Base-by-base conservation (phyloP, 331 rosid species). In the Telfairia occidentalis region DNA sequence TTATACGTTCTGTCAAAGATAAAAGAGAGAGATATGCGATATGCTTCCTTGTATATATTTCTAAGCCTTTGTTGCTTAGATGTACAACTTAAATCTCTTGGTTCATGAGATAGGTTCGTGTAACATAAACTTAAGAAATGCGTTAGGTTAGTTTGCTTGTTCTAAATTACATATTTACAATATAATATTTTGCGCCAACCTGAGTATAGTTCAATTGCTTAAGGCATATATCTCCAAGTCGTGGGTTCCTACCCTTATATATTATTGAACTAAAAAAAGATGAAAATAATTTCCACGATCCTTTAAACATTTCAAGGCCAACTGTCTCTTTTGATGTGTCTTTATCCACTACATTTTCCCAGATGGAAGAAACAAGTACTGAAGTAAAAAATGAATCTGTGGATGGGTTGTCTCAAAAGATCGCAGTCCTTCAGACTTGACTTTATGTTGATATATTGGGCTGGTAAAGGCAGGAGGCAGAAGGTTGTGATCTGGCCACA, bases 381-480 rank as follows among this genome's bases (percentile, higher is more conserved):
- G 98, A 88, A 82, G 76, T 28, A 57, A 80, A 76, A 2, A 92
- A 88, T 3, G 96, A 89, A 80, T 74, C 69, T 58, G 82, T 81
- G n/a, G 96, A 91, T 71, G 90, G 74, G 45, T 77, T 85, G 84
- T 54, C 89, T 13, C 86, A 86, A 38, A 84, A 85, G 65, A 75
- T 86, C 55, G 86, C 83, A 71, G 83, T 82, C 49, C 82, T 88
- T 43, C 80, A 29, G 24, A 84, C 78, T 52, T 88, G 85, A 88
- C 64, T 78, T 75, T 79, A 30, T 78, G 16, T 58, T 53, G 60
- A 65, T 64, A 67, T 71, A 38, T 57, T 67, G n/a, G 35, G 28
- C 21, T 59, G 34, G 38, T 13, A 18, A 59, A 59, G 66, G 46
- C 42, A 67, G 59, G 70, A 35, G 76, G 81, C 57, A 48, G 82